Percentiles rank a stretch among this genome's conserved stretches.
Conservation (phyloP, 1,284 basidiomycete species). For the Pseudozyma sp. region DNA sequence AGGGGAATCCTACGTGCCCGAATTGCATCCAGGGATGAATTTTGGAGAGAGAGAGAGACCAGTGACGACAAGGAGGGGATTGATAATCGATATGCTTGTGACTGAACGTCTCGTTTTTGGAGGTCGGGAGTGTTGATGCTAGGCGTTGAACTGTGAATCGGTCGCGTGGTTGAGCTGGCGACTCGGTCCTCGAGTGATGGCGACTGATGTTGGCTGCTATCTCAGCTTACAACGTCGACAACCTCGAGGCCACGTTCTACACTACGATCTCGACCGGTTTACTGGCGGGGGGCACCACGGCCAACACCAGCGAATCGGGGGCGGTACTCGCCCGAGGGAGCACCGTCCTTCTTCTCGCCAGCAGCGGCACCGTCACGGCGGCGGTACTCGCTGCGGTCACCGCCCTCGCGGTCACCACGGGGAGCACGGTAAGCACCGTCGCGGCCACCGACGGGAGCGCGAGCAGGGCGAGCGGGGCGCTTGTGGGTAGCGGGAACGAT, state of each 20-base stretch:
- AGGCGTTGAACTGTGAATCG: neutral
- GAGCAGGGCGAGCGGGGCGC: constrained; percentile 66
- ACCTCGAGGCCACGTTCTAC: neutral
- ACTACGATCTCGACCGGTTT: constrained; percentile 18
- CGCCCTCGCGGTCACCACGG: constrained; percentile 65
- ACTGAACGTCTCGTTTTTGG: constrained; percentile 37
- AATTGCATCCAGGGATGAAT: constrained; percentile 23
- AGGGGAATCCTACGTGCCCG: constrained; percentile 38
- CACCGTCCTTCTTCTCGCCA: constrained; percentile 67
- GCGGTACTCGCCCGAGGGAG: constrained; percentile 66
- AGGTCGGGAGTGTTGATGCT: neutral
- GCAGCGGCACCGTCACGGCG: constrained; percentile 55
- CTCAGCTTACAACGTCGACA: too few species aligned
- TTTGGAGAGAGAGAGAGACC: constrained; percentile 9
- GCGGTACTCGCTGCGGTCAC: constrained; percentile 66
- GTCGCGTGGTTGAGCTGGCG: neutral
- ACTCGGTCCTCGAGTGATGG: too few species aligned
- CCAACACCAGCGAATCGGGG: constrained; percentile 67
- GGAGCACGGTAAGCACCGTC: constrained; percentile 64
- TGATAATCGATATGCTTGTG: neutral
- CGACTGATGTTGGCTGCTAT: neutral
- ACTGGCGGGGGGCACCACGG: constrained; percentile 64
- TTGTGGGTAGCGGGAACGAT: constrained; percentile 69
- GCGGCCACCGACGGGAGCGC: constrained; percentile 60
- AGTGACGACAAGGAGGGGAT: constrained; percentile 6